These are phyloP conservation scores for Olyra latifolia DNA, from an alignment of 176 grass and related monocot species.

Conservation along the genomic window DNA sequence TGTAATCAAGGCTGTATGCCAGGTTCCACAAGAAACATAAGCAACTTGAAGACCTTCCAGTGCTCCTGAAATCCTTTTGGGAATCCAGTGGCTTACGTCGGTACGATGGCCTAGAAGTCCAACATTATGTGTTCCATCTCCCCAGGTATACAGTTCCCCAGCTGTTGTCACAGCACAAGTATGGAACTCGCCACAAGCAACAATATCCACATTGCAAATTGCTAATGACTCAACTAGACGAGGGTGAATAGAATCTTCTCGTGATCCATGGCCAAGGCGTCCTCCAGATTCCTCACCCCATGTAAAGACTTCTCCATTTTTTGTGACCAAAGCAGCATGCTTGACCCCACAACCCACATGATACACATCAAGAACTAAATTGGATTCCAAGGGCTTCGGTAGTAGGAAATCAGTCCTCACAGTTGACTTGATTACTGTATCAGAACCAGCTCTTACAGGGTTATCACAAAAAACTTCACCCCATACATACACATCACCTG, in stretches of 20 bases:
- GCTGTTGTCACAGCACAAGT: conserved; percentile 78
- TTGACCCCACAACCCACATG: conserved; percentile 85
- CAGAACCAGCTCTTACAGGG: conserved; percentile 43
- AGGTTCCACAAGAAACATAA: conserved; percentile 89
- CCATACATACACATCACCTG: conserved; percentile 85
- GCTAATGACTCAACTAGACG: conserved; percentile 63
- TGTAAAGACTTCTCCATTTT: conserved; percentile 88
- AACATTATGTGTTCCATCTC: conserved; percentile 77
- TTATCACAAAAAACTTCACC: conserved; percentile 88
- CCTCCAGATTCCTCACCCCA: conserved; percentile 97
- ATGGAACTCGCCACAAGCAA: conserved; percentile 97
- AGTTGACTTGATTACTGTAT: conserved; percentile 40
- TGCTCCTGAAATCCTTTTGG: conserved; percentile 86
- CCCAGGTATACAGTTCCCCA: conserved; percentile 96
- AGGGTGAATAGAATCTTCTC: conserved; percentile 58
- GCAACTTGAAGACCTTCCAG: conserved; percentile 71
- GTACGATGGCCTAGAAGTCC: conserved; percentile 93
- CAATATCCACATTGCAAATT: conserved; percentile 50
- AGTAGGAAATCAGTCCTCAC: conserved; percentile 68
- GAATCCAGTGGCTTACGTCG: conserved; percentile 91
- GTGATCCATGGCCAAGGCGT: conserved; percentile 83
- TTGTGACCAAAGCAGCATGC: conserved; percentile 86
- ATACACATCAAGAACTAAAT: conserved; percentile 76
- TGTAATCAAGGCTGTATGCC: conserved; percentile 94
- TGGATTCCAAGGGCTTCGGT: conserved; percentile 86